phyloP scores from a whole-genome alignment of 768 basidiomycete genomes.

The Kwoniella dejecticola region DNA sequence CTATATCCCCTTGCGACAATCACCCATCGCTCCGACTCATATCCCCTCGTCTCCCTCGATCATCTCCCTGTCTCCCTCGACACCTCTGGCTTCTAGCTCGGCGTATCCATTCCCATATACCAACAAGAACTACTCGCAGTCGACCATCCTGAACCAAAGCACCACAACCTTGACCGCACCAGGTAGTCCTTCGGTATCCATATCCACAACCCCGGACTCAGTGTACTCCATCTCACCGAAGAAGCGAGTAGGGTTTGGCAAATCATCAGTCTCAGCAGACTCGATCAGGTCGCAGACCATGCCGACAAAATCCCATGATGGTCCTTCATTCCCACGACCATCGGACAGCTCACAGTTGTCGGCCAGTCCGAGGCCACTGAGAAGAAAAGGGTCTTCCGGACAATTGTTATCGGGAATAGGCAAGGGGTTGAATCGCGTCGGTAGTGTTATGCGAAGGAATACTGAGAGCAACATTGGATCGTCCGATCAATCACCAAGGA shows the following conservation, averaged over 20 bases:
- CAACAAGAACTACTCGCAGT: conserved; percentile 1
- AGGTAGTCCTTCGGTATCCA: conserved; percentile 3
- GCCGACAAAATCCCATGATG: background rate
- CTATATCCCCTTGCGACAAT: conserved; percentile 2
- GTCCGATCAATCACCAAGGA: background rate
- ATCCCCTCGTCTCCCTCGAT: conserved; percentile 8
- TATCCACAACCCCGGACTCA: background rate
- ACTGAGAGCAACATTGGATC: conserved; percentile 8
- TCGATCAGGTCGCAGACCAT: conserved; percentile 2
- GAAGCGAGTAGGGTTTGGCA: conserved; percentile 9
- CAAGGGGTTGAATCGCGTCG: conserved; percentile 37
- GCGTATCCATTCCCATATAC: conserved; percentile 10
- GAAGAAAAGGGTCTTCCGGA: conserved; percentile 25
- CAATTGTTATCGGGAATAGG: conserved; percentile 31
- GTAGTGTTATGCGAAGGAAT: conserved; percentile 38
- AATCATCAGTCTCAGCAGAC: conserved; percentile 1
- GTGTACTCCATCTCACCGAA: background rate
- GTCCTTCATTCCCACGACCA: no score
- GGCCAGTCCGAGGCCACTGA: background rate
- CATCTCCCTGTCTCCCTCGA: background rate
- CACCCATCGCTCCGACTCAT: background rate
- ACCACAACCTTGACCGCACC: conserved; percentile 9
- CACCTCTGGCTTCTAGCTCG: conserved; percentile 2
- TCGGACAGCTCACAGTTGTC: no score
- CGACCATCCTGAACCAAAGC: background rate